These are phyloP conservation scores for Podospora pseudoanserina DNA, from an alignment of 495 filamentous ascomycete species.

Conservation along the genomic window DNA sequence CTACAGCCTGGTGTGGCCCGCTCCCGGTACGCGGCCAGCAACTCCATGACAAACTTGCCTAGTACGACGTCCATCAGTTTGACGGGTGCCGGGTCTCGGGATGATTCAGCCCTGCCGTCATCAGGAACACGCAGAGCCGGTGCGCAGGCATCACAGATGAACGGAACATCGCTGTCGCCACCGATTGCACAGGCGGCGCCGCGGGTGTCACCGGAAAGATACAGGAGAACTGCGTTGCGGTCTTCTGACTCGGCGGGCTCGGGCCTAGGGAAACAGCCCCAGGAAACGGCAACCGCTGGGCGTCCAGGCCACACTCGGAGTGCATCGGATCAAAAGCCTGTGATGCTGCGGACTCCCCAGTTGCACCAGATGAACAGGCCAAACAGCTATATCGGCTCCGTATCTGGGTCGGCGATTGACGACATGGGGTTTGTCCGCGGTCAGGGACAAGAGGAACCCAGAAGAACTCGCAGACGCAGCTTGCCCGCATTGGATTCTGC, in stretches of 20 bases:
- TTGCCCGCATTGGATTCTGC: slow-evolving; percentile 73
- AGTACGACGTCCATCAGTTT: slow-evolving; percentile 26
- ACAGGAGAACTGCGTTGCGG: slow-evolving; percentile 47
- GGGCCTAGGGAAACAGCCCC: slow-evolving; percentile 22
- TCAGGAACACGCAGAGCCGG: slow-evolving; percentile 26
- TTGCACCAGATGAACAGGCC: slow-evolving; percentile 35
- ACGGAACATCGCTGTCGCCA: slow-evolving; percentile 31
- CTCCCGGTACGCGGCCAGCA: slow-evolving; percentile 56
- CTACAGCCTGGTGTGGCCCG: slow-evolving; percentile 43
- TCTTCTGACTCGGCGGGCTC: slow-evolving; percentile 38
- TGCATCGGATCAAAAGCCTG: slow-evolving; percentile 28
- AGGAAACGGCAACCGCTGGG: slow-evolving; percentile 32
- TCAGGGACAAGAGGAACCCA: slow-evolving; percentile 57
- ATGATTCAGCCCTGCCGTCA: slow-evolving; percentile 33
- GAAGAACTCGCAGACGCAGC: slow-evolving; percentile 77
- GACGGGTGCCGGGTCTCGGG: slow-evolving; percentile 24
- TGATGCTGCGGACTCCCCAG: slow-evolving; percentile 28
- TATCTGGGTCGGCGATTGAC: slow-evolving; percentile 43
- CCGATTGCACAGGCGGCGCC: slow-evolving; percentile 37
- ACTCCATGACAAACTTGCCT: slow-evolving; percentile 48
- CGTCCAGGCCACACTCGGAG: slow-evolving; percentile 41
- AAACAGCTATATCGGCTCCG: slow-evolving; percentile 43
- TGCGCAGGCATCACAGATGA: slow-evolving; percentile 31
- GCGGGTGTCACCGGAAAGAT: slow-evolving; percentile 52
- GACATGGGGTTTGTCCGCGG: slow-evolving; percentile 51